Base-by-base conservation (phyloP, 2,329 filamentous ascomycete species). In the Colletotrichum sp. region DNA sequence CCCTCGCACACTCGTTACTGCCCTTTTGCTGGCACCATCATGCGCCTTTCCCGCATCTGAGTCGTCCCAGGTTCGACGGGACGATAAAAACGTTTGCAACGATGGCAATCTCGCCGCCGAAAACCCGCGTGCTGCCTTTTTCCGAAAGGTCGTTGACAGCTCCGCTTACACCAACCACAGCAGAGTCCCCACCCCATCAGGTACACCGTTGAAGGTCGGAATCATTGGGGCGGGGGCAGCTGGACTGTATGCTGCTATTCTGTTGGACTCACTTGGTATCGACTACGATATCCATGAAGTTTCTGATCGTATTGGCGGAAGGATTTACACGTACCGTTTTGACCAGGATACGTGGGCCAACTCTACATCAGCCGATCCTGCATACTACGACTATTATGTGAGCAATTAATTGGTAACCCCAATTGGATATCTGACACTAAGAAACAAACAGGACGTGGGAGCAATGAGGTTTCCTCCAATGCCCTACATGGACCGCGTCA, bases 401-500 rank as follows among this genome's bases (percentile, higher is more conserved):
- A 70, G 75, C 36, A 3, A 12, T 9, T 12, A 12, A 27, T 34
- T 0, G 4, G 11, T 15, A 63, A n/a, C 3, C 11, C 2, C 19
- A n/a, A 1, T n/a, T 11, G 19, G 32, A 36, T 32, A 30, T 1
- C 32, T 30, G 32, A 28, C 27, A 55, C 28, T 52, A 3, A 3
- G 77, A 82, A 27, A 39, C 28, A 36, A 1, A 3, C 77, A 84
- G 68, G 85, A 86, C 71, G 81, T 86, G 8, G 85, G 85, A 5
- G 86, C 85, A 0, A 87, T 87, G 86, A 75, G 85, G 6, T 86
- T 84, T 52, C 85, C 85, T 0, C 78, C 84, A 8, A 85, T 82
- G 75, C 30, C 72, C 3, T 80, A 81, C 67, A 84, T 82, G 82
- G 77, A 79, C 25, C 78, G 79, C 36, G 59, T 80, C 36, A 77